Evolutionary conservation across 768 basidiomycete genomes (phyloP).

Genomic region (Suillus cothurnatus): DNA sequence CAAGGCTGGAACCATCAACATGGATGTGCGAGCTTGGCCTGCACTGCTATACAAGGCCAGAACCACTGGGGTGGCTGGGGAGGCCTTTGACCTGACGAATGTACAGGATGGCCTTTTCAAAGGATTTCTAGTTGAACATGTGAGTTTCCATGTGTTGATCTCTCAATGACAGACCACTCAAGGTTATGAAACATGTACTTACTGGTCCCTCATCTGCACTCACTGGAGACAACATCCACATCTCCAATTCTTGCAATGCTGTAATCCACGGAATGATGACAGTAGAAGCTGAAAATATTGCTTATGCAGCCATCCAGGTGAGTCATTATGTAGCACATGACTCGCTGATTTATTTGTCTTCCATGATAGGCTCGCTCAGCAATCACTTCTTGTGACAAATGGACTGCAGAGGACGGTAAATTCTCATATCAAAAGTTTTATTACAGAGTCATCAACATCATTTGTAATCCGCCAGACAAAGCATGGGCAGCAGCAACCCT

Average conservation of each 20-base stretch:
- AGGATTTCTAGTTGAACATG: conserved; percentile 7
- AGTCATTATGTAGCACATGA: not conserved
- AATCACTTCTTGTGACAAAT: conserved; percentile 7
- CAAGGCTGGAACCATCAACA: conserved; percentile 7
- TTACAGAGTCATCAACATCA: conserved; percentile 5
- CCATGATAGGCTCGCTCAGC: conserved; percentile 3
- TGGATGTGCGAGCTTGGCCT: not conserved
- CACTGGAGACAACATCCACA: not conserved
- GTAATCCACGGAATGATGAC: conserved; percentile 1
- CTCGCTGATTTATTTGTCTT: no score
- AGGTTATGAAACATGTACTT: conserved; percentile 9
- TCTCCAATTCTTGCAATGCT: conserved; percentile 2
- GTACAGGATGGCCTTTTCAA: conserved; percentile 2
- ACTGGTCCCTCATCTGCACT: not conserved
- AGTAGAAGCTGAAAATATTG: conserved; percentile 9
- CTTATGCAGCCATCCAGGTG: conserved; percentile 10
- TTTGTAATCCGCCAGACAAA: not conserved
- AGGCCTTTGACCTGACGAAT: conserved; percentile 1
- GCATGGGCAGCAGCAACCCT: not conserved
- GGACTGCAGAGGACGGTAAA: conserved; percentile 4
- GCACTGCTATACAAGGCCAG: conserved; percentile 3
- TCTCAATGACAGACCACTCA: not conserved
- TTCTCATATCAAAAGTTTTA: conserved; percentile 11
- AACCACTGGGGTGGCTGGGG: not conserved
- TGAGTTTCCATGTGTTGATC: not conserved